A percentile compares a stretch with the other conserved stretches of the same genome.
Evolutionary conservation across 129 eudicot species (phyloP).

Genomic region (Artemisia argyi): DNA sequence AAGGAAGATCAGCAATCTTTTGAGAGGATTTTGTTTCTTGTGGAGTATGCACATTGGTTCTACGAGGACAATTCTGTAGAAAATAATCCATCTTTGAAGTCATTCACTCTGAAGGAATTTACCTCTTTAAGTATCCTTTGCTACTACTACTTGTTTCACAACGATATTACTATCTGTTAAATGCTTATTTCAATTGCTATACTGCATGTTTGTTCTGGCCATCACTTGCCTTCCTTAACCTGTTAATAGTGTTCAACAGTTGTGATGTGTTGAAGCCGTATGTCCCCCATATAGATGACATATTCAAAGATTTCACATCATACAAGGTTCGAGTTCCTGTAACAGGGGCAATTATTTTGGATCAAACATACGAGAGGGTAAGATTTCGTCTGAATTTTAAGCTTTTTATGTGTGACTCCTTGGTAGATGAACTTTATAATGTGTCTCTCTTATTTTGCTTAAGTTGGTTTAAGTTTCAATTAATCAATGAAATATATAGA

Average conservation of each 20-base stretch:
- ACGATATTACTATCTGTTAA: neutral
- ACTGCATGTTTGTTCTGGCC: neutral
- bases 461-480: neutral
- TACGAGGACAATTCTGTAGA: conserved; percentile 96
- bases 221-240: conserved; percentile 52
- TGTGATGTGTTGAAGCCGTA: conserved; percentile 97
- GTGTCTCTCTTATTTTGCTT: neutral
- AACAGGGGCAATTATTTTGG: conserved; percentile 96
- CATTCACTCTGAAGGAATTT: conserved; percentile 88
- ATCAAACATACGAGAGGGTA: conserved; percentile 93
- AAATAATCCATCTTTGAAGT: conserved; percentile 90
- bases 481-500: no score
- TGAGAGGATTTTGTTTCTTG: conserved; percentile 94
- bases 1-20: conserved; percentile 98
- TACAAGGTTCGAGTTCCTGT: conserved; percentile 99
- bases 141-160: neutral
- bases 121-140: conserved; percentile 94
- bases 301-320: conserved; percentile 95
- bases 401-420: neutral
- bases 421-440: no score
- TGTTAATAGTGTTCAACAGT: conserved; percentile 76
- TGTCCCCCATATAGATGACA: conserved; percentile 93
- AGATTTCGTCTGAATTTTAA: conserved; percentile 20
- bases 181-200: neutral
- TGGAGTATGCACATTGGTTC: conserved; percentile 99